Conservation (phyloP, 805 yeast genomes). For the Nakazawaea sp. region DNA sequence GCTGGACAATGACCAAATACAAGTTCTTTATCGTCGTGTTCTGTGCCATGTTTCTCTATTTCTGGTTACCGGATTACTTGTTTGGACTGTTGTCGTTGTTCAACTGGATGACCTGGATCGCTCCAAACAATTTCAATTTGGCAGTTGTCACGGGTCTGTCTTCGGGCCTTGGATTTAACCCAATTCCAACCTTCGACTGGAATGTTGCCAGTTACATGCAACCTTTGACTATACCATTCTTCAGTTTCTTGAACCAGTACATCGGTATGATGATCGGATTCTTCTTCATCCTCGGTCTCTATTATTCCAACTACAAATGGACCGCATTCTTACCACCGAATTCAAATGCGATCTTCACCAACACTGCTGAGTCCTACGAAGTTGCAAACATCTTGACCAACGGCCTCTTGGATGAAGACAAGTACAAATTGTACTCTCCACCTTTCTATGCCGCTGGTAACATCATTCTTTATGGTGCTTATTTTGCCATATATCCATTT, state of each 20-base stretch:
- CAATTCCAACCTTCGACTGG: constrained; percentile 49
- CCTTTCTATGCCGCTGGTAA: constrained; percentile 63
- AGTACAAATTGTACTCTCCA: constrained; percentile 49
- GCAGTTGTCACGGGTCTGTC: constrained; percentile 41
- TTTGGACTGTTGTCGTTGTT: constrained; percentile 34
- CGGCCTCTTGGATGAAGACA: constrained; percentile 35
- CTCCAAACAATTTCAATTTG: constrained; percentile 40
- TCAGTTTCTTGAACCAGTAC: constrained; percentile 22
- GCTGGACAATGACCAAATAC: constrained; percentile 27
- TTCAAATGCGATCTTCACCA: constrained; percentile 43
- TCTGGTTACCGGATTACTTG: constrained; percentile 39
- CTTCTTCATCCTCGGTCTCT: constrained; percentile 25
- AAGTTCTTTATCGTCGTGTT: constrained; percentile 26
- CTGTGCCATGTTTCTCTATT: constrained; percentile 29
- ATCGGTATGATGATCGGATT: constrained; percentile 27
- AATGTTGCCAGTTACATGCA: constrained; percentile 19
- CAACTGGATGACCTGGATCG: constrained; percentile 56
- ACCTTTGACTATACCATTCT: constrained; percentile 39
- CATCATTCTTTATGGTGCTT: constrained; percentile 50
- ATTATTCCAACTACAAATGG: constrained; percentile 35
- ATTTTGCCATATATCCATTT: constrained; percentile 50
- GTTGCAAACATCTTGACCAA: constrained; percentile 38
- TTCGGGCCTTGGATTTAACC: constrained; percentile 47
- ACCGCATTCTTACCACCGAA: constrained; percentile 33
- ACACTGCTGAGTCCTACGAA: constrained; percentile 39